phyloP scores from a whole-genome alignment of 306 rosid genomes.

The Dryas alaskensis region DNA sequence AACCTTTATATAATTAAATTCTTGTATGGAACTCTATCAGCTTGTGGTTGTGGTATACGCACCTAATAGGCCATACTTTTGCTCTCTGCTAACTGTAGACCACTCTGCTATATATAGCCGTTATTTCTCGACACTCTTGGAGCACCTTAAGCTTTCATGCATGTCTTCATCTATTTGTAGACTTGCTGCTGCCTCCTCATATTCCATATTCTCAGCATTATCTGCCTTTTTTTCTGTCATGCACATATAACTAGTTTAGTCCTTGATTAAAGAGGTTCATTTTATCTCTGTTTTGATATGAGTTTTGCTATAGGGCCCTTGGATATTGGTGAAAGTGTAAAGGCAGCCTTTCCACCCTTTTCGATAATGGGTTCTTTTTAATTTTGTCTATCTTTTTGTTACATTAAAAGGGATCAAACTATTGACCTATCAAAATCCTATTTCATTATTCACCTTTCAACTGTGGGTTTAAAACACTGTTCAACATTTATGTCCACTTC shows the following conservation, averaged over 20 bases:
- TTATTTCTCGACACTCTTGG: conserved; percentile 17
- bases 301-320: not conserved
- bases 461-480: not conserved
- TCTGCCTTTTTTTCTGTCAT: not conserved
- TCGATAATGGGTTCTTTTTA: no score
- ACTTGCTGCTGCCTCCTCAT: not conserved
- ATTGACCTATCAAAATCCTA: no score
- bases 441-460: not conserved
- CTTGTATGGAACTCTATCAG: not conserved
- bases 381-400: no score
- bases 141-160: conserved; percentile 18
- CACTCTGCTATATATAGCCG: not conserved
- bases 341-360: not conserved
- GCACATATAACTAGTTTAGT: not conserved
- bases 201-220: not conserved
- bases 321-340: not conserved
- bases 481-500: not conserved
- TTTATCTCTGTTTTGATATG: not conserved
- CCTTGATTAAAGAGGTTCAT: not conserved
- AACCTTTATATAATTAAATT: no score
- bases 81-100: not conserved
- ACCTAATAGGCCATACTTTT: not conserved
- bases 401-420: no score
- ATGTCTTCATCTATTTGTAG: conserved; percentile 19
- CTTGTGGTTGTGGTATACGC: not conserved